Conservation (phyloP, 2,329 filamentous ascomycete species). For the Beauveria bassiana region DNA sequence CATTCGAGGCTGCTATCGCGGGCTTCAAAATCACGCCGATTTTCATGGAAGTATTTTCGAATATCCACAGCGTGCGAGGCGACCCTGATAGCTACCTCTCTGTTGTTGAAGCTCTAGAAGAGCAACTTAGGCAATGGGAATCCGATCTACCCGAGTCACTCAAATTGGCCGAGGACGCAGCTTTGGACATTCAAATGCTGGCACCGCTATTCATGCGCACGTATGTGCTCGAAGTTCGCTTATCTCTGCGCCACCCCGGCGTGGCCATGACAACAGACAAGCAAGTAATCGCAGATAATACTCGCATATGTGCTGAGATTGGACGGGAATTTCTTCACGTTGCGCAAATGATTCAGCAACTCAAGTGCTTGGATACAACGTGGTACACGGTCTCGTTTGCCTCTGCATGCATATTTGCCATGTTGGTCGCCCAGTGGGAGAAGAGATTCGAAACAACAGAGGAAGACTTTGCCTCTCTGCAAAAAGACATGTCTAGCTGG, state of each 20-base stretch:
- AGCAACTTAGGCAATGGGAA: constrained; percentile 54
- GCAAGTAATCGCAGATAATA: constrained; percentile 51
- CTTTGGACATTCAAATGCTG: constrained; percentile 36
- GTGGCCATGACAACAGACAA: constrained; percentile 48
- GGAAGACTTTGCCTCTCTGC: constrained; percentile 52
- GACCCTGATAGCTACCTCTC: constrained; percentile 56
- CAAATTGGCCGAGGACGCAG: constrained; percentile 34
- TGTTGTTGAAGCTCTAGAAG: constrained; percentile 58
- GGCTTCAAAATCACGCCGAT: constrained; percentile 58
- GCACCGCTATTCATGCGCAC: constrained; percentile 47
- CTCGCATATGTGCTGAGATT: constrained; percentile 58
- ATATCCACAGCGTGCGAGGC: constrained; percentile 63
- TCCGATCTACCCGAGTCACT: constrained; percentile 57
- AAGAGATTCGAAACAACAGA: constrained; percentile 52
- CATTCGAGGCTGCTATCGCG: constrained; percentile 58
- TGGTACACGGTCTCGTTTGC: constrained; percentile 71
- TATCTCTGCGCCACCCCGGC: constrained; percentile 55
- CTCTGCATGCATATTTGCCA: constrained; percentile 65
- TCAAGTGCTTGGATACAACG: constrained; percentile 67
- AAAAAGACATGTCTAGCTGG: constrained; percentile 62
- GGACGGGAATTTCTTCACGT: constrained; percentile 56
- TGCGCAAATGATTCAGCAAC: constrained; percentile 50
- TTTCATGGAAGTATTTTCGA: constrained; percentile 66
- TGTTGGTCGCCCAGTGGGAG: constrained; percentile 62
- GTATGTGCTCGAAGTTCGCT: constrained; percentile 48